These are phyloP conservation scores for Annulohypoxylon maeteangense DNA, from an alignment of 495 filamentous ascomycete species.

Conservation along the genomic window DNA sequence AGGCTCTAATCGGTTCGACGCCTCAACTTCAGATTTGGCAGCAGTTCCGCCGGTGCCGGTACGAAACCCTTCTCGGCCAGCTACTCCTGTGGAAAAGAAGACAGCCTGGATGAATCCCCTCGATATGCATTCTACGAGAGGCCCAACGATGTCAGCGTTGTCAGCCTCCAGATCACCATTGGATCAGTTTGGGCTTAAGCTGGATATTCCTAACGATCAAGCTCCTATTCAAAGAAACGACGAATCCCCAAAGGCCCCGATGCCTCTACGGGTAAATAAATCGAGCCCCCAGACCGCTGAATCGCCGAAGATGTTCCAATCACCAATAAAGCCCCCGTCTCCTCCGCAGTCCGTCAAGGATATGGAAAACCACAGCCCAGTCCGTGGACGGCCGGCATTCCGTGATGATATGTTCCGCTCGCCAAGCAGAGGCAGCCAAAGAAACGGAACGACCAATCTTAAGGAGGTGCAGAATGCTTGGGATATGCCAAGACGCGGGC, in stretches of 20 bases:
- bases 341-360: conserved; percentile 44
- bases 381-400: conserved; percentile 14
- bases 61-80: conserved; percentile 36
- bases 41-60: conserved; percentile 43
- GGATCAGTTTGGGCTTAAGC: conserved; percentile 40
- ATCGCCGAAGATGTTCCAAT: conserved; percentile 17
- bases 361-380: conserved; percentile 11
- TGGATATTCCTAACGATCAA: conserved; percentile 39
- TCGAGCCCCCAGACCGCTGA: conserved; percentile 15
- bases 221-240: conserved; percentile 48
- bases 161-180: conserved; percentile 49
- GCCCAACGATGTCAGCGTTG: conserved; percentile 18
- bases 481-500: conserved; percentile 34
- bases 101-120: conserved; percentile 54
- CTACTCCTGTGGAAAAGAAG: conserved; percentile 48
- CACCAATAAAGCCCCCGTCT: conserved; percentile 40
- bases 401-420: conserved; percentile 21
- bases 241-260: conserved; percentile 43
- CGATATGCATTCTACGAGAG: conserved; percentile 52
- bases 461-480: conserved; percentile 34
- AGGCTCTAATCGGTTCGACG: conserved; percentile 45
- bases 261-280: conserved; percentile 46
- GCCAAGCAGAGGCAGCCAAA: conserved; percentile 31
- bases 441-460: conserved; percentile 27
- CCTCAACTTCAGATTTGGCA: conserved; percentile 42